Percentiles rank a stretch among this genome's conserved stretches.
These are phyloP conservation scores for Penicilliopsis zonata DNA, from an alignment of 495 filamentous ascomycete genomes.

Conservation along the genomic window DNA sequence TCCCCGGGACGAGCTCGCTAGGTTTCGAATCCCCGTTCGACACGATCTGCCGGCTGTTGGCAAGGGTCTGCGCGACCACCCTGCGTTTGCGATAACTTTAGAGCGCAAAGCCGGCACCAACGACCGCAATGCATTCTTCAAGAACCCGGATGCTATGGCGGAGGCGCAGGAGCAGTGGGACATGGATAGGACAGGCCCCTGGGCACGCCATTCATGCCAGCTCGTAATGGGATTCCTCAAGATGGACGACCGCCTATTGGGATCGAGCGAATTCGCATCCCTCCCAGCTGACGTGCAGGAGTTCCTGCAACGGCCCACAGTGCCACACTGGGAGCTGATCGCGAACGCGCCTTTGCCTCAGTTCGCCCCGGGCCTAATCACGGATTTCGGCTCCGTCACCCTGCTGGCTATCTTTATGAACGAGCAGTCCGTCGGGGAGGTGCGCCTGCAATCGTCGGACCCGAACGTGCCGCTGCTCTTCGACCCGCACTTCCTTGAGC, in stretches of 20 bases:
- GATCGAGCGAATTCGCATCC: constrained; percentile 28
- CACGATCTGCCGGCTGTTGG: constrained; percentile 38
- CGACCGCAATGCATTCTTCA: constrained; percentile 20
- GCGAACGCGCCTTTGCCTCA: constrained; percentile 19
- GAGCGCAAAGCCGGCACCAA: constrained; percentile 16
- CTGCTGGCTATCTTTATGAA: constrained; percentile 24
- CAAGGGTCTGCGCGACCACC: constrained; percentile 47
- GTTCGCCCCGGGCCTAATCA: constrained; percentile 12
- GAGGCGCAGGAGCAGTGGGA: constrained; percentile 35
- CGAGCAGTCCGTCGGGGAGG: constrained; percentile 32
- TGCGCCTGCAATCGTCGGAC: constrained; percentile 42
- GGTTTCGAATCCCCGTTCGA: constrained; percentile 39
- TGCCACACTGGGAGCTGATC: constrained; percentile 35
- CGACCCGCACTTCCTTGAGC: constrained; percentile 42
- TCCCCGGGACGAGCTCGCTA: constrained; percentile 35
- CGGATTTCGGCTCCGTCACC: constrained; percentile 19
- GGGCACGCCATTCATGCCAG: constrained; percentile 26
- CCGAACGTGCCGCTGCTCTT: constrained; percentile 41
- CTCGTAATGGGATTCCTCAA: constrained; percentile 43
- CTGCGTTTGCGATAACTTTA: constrained; percentile 13
- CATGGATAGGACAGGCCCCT: constrained; percentile 31
- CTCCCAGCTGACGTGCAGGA: constrained; percentile 25
- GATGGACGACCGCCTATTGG: constrained; percentile 21
- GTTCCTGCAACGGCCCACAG: constrained; percentile 27
- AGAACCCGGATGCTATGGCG: constrained; percentile 19